Conservation (phyloP, 139 green algal species). For the Auxenochlorella protothecoides region DNA sequence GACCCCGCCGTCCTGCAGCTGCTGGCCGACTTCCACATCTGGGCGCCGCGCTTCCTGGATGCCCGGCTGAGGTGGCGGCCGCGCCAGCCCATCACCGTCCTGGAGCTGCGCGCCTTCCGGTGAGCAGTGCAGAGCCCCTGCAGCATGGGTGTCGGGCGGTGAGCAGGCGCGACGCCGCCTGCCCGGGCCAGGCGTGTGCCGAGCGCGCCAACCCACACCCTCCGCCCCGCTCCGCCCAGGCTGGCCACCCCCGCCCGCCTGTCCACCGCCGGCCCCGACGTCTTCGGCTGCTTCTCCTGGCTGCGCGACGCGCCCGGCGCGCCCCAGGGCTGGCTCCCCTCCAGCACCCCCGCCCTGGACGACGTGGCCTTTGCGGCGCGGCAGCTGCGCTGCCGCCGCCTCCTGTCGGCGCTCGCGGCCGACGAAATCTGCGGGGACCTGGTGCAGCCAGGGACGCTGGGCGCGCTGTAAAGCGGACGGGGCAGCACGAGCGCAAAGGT, state of each 20-base stretch:
- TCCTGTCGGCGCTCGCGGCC: background rate
- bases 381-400: constrained; percentile 10
- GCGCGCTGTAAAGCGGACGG: too few species aligned
- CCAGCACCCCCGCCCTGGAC: constrained; percentile 9
- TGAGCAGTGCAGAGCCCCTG: too few species aligned
- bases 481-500: too few species aligned
- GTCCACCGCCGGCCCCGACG: background rate
- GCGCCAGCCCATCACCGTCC: constrained; percentile 46
- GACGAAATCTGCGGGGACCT: too few species aligned
- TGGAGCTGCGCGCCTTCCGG: constrained; percentile 38
- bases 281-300: constrained; percentile 54
- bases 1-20: constrained; percentile 23
- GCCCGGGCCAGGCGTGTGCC: constrained; percentile 19
- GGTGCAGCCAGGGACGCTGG: too few species aligned
- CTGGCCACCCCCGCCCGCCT: too few species aligned
- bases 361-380: constrained; percentile 1
- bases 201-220: constrained; percentile 1
- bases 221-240: too few species aligned
- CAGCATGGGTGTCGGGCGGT: too few species aligned
- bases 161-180: constrained; percentile 18
- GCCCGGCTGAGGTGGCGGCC: constrained; percentile 40
- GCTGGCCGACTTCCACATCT: constrained; percentile 40
- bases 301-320: background rate
- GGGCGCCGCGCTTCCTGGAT: constrained; percentile 31
- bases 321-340: background rate